Evolutionary conservation across 2,329 filamentous ascomycete genomes (phyloP), one percentile per base, ranked within the genome.

Genomic region (Lachnellula cervina): DNA sequence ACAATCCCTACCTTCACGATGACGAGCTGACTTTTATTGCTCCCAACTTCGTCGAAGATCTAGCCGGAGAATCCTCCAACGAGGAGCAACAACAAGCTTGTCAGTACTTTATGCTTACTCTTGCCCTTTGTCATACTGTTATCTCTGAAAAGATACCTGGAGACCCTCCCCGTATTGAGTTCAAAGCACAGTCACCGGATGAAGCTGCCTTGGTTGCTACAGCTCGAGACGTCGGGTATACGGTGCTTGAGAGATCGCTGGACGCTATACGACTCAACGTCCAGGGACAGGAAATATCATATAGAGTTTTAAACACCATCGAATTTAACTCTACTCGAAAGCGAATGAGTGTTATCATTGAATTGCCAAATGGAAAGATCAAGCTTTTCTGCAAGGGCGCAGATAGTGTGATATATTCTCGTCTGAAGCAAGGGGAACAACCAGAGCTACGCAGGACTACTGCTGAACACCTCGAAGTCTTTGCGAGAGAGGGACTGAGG

Each of bases 241-340:
- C 91, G 1, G 90, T 97, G 5, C 80, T 97, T 13, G 90, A 91
- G 28, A 83, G 86, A 58, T 84, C 87, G 2, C 80, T 83, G 37
- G 89, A 96, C 59, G 89, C 90, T 51, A 88, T 99, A 59, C 83
- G 89, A 51, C 69, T 99, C 52, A 96, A 96, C 62, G 80, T 96
- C 5, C 82, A 95, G 76, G 94, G 94, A 49, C 81, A 91, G 65
- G 91, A 97, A 64, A 82, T 84, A 47, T 84, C 87, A 59, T 99
- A 94, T 70, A 86, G 85, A 14, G 87, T 99, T 34, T 80, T 99
- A 48, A 97, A 96, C 72, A 96, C 89, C 1, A 86, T 99, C 38
- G 94, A 99, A 70, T 99, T 99, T 77, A 97, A 97, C 71, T 97
- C 93, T 0, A 91, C 88, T 44, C 83, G 94, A 67, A 99, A 99